Evolutionary conservation across 306 rosid genomes (phyloP), one percentile per base, ranked within the genome.

Genomic region (Gillenia trifoliata): DNA sequence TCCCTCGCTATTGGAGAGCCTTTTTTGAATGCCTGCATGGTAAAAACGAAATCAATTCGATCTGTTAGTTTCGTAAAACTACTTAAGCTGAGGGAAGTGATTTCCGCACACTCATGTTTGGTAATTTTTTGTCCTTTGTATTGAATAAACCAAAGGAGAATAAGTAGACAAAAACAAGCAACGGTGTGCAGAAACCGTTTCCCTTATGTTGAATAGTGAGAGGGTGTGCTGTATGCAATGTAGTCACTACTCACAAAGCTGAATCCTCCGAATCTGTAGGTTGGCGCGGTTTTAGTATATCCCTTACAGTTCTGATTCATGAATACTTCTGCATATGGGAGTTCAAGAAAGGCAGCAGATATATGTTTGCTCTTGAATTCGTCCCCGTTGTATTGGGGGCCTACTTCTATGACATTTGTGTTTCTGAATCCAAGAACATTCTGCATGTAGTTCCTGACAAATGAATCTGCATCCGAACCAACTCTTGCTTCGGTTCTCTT

Each of bases 1-100:
- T 92, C 96, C 82, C 28, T 88, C 12, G 77, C 79, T 55, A 92
- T 15, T 22, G 96, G 96, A 4, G 97, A 89, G 63, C 96, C 97
- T 78, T 84, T 88, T 70, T 79, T 88, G 80, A 92, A 88, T 64
- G 78, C 78, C 97, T 89, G 89, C 82, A 77, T 56, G 20, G 11
- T 56, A 8, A 55, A 34, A 6, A 28, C 4, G 75, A 71, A 47
- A 47, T 13, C 9, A 33, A 36, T 7, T 4, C n/a, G n/a, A n/a
- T n/a, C 22, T 20, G 54, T 23, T 36, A 22, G 12, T 34, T 71
- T 54, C 3, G 9, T 28, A n/a, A 15, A 8, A 31, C 25, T 8
- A 19, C 31, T 61, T 29, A 23, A 15, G n/a, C 17, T 17, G 45
- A 63, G 50, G 19, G 50, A 45, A 45, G 50, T 15, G 19, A 45